Evolutionary conservation across 176 grass and related monocot species (phyloP), one percentile per base, ranked within the genome.

Genomic region (Cymbopogon citratus): DNA sequence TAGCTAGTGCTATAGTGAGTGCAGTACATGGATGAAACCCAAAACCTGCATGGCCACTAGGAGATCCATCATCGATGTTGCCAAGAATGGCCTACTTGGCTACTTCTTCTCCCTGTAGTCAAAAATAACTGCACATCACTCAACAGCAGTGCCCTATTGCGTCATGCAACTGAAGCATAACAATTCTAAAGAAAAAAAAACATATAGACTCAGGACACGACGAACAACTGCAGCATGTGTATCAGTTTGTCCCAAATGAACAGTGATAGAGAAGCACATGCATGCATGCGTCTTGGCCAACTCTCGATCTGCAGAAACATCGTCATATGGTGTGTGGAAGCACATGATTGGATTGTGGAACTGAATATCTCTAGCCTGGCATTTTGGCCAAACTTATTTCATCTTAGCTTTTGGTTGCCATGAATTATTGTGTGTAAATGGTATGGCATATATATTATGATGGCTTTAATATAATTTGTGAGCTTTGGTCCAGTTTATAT

Each of bases 11-110:
- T 29, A 15, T 80, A 73, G 77, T 83, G 71, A 77, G 76, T 83
- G 76, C 75, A 80, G 0, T 83, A 86, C 70, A 73, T 71, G 88
- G 71, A 61, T 85, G 77, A 77, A 77, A 87, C 71, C 79, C 76
- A 82, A 38, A 68, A 41, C 59, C 74, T 72, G 15, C 4, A 34
- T 68, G 27, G 74, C 66, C 85, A 86, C 69, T 90, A 79, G 35
- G 45, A 68, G 63, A 54, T 69, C 63, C 41, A 49, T 56, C 44
- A 36, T 26, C 43, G 18, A 23, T 26, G 31, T 51, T 75, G 23
- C 43, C 31, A 54, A 39, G n/a, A 63, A 72, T 16, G 56, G 39
- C 72, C 18, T 26, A 25, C 44, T 15, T 46, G 44, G 44, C 3
- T 45, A 45, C 43, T 14, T 45, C 57, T 27, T 71, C 44, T 18